phyloP scores from a whole-genome alignment of 768 basidiomycete genomes.

The Suillus sp. region DNA sequence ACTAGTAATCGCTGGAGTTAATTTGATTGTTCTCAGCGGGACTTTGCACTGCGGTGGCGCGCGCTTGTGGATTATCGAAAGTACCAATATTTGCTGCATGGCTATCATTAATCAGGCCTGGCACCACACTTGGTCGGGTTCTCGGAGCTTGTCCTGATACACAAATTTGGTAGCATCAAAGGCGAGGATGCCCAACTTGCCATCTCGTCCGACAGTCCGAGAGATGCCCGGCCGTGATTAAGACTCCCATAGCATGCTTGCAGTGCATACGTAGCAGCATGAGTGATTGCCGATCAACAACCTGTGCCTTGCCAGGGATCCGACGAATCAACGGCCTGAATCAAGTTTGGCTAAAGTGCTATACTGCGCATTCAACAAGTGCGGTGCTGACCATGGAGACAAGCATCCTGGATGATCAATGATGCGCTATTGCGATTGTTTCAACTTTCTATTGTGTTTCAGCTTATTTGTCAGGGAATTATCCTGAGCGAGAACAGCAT shows the following conservation, averaged over 20 bases:
- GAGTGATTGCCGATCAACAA: constrained; percentile 1
- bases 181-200: background rate
- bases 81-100: background rate
- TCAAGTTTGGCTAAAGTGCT: constrained; percentile 9
- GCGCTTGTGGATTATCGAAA: background rate
- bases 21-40: background rate
- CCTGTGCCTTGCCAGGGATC: background rate
- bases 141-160: background rate
- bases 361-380: constrained; percentile 1
- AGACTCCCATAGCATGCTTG: background rate
- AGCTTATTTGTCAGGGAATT: background rate
- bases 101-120: too few relatives aligned
- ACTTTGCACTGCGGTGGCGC: background rate
- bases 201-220: too few relatives aligned
- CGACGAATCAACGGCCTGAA: background rate
- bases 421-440: background rate
- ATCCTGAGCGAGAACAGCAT: background rate
- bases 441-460: background rate
- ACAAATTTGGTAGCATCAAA: background rate
- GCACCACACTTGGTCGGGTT: background rate
- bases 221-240: background rate
- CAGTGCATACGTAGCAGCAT: background rate
- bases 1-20: background rate
- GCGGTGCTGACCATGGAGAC: background rate
- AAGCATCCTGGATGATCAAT: background rate